These are phyloP conservation scores for Fallopia convolvulus DNA, from an alignment of 148 eudicot genomes.

Conservation along the genomic window DNA sequence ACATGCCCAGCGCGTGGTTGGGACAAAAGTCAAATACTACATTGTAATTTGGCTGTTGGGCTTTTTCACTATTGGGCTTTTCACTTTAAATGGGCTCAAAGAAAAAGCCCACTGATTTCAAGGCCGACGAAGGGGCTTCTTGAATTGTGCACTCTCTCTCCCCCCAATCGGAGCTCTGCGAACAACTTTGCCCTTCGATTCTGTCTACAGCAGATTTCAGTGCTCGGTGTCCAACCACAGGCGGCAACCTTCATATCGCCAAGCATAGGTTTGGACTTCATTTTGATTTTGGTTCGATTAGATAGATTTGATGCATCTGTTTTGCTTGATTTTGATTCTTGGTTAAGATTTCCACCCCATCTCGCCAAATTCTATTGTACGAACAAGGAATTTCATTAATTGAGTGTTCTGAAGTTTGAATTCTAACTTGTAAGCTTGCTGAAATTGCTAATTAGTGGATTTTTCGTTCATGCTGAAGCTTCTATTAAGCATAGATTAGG, in stretches of 20 bases:
- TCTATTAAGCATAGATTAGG: neutral
- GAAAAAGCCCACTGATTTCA: neutral
- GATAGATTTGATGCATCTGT: neutral
- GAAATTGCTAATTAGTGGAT: neutral
- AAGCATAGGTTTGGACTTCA: neutral
- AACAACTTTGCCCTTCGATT: neutral
- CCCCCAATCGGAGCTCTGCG: neutral
- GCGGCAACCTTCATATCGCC: neutral
- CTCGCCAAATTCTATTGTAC: neutral
- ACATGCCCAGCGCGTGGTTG: conserved; percentile 7
- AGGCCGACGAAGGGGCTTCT: neutral
- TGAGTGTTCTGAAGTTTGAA: neutral
- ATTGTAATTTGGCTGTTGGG: neutral
- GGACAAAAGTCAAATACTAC: no score
- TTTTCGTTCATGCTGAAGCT: neutral
- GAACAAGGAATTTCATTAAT: neutral
- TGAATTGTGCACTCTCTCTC: neutral
- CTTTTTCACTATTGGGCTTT: neutral
- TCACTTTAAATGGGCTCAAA: neutral
- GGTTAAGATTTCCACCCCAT: neutral
- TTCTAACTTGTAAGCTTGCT: neutral
- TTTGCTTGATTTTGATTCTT: neutral
- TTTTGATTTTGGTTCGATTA: neutral
- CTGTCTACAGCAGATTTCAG: neutral
- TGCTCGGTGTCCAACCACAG: neutral